phyloP scores from a whole-genome alignment of 495 filamentous ascomycete species.

The Penicillium paradoxum region DNA sequence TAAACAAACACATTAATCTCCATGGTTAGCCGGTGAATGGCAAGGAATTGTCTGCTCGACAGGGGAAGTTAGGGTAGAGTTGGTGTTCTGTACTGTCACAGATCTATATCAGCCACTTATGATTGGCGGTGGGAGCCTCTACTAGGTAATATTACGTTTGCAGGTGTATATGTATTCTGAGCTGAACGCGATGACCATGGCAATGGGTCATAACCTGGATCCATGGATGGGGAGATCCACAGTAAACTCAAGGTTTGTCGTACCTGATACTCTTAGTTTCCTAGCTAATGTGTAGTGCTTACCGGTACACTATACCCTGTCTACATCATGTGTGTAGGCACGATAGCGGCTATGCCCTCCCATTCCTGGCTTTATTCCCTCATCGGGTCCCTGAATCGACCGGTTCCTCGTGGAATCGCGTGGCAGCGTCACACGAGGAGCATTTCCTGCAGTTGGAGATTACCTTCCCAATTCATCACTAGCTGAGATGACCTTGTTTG shows the following conservation, averaged over 20 bases:
- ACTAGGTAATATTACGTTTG: conserved; percentile 12
- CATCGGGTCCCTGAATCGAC: background rate
- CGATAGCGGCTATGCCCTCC: no score
- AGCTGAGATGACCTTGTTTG: background rate
- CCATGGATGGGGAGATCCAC: no score
- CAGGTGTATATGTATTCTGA: conserved; percentile 7
- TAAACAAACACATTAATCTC: no score
- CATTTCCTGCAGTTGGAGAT: background rate
- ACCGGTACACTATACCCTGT: background rate
- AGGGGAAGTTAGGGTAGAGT: conserved; percentile 15
- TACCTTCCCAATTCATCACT: conserved; percentile 13
- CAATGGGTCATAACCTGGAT: background rate
- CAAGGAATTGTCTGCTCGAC: no score
- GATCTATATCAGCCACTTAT: background rate
- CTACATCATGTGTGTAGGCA: background rate
- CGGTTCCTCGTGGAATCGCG: conserved; percentile 1
- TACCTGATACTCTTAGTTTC: no score
- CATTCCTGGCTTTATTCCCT: background rate
- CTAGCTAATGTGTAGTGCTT: background rate
- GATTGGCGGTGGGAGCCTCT: conserved; percentile 7
- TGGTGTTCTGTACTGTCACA: conserved; percentile 11
- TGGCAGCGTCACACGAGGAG: background rate
- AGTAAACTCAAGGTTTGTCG: background rate
- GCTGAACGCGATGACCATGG: background rate
- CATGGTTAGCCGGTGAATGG: no score